Evolutionary conservation across 495 filamentous ascomycete genomes (phyloP).

Genomic region (Podospora tetraspora): DNA sequence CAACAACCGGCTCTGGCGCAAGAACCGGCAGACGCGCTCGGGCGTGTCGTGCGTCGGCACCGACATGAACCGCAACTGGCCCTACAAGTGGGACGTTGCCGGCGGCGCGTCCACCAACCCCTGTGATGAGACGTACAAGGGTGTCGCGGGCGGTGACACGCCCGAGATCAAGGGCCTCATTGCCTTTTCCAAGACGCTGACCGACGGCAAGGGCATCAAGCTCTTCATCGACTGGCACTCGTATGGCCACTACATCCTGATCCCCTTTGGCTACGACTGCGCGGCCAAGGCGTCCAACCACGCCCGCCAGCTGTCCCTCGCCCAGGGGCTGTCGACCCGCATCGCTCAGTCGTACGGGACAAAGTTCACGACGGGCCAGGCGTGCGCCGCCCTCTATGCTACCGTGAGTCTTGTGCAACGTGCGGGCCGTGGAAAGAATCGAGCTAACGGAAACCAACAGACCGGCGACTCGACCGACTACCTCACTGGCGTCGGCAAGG

Average conservation of each 20-base stretch:
- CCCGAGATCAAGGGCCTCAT: slow-evolving; percentile 46
- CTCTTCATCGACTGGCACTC: slow-evolving; percentile 58
- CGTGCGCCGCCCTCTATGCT: slow-evolving; percentile 55
- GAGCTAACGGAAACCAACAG: not conserved
- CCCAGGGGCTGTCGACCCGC: slow-evolving; percentile 34
- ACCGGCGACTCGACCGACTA: slow-evolving; percentile 54
- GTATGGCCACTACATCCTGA: slow-evolving; percentile 46
- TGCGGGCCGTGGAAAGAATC: not conserved
- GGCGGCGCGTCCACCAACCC: slow-evolving; percentile 50
- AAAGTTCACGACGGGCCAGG: slow-evolving; percentile 46
- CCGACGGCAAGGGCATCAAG: slow-evolving; percentile 44
- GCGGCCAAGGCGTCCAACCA: slow-evolving; percentile 37
- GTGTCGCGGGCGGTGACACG: slow-evolving; percentile 40
- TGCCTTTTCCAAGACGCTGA: slow-evolving; percentile 36
- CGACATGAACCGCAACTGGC: slow-evolving; percentile 65
- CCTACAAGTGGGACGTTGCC: slow-evolving; percentile 45
- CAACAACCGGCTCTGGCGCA: slow-evolving; percentile 56
- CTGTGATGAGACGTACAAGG: slow-evolving; percentile 52
- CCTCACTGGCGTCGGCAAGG: slow-evolving; percentile 43
- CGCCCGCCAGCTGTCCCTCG: slow-evolving; percentile 41
- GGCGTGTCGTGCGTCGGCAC: slow-evolving; percentile 47
- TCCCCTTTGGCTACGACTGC: slow-evolving; percentile 39
- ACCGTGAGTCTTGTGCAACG: slow-evolving; percentile 16
- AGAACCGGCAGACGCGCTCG: slow-evolving; percentile 50
- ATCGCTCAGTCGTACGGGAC: slow-evolving; percentile 47